Percentiles rank a stretch among this genome's conserved stretches.
Conservation (phyloP, 2,329 filamentous ascomycete genomes). For the Calycina herbarum region DNA sequence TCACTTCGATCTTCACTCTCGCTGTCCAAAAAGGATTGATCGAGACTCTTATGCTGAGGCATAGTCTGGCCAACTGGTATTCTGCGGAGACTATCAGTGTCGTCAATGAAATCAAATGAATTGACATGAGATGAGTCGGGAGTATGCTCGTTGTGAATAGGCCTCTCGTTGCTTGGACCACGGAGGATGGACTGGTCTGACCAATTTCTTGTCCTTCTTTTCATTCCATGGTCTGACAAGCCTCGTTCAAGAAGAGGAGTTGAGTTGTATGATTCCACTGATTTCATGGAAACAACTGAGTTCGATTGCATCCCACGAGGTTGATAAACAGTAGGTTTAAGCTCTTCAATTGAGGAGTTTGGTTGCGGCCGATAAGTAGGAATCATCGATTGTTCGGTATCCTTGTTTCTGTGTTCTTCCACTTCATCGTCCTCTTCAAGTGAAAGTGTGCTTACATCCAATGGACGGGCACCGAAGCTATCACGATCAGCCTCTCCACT, state of each 20-base stretch:
- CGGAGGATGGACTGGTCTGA: constrained; percentile 55
- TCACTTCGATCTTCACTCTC: constrained; percentile 48
- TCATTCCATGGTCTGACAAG: constrained; percentile 51
- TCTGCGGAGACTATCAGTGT: constrained; percentile 49
- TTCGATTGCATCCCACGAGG: constrained; percentile 40
- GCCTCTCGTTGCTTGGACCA: constrained; percentile 45
- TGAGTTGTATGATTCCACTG: constrained; percentile 73
- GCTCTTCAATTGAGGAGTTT: constrained; percentile 21
- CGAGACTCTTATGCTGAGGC: constrained; percentile 25
- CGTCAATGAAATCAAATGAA: constrained; percentile 56
- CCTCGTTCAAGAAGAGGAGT: constrained; percentile 74
- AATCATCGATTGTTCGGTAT: constrained; percentile 45
- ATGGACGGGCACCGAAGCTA: constrained; percentile 32
- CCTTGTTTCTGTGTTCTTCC: constrained; percentile 47
- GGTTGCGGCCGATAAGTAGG: constrained; percentile 34
- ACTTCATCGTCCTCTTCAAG: constrained; percentile 27
- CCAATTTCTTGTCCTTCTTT: constrained; percentile 50
- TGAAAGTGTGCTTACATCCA: constrained; percentile 29
- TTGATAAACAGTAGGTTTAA: constrained; percentile 35
- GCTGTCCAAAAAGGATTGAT: constrained; percentile 40
- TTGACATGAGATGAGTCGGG: constrained; percentile 39
- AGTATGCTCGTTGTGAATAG: constrained; percentile 28
- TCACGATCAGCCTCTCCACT: constrained; percentile 20
- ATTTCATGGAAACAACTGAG: constrained; percentile 53
- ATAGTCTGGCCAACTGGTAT: constrained; percentile 25